Evolutionary conservation across 2,329 filamentous ascomycete species (phyloP), one percentile per base, ranked within the genome.

Genomic region (Alternaria sp.): DNA sequence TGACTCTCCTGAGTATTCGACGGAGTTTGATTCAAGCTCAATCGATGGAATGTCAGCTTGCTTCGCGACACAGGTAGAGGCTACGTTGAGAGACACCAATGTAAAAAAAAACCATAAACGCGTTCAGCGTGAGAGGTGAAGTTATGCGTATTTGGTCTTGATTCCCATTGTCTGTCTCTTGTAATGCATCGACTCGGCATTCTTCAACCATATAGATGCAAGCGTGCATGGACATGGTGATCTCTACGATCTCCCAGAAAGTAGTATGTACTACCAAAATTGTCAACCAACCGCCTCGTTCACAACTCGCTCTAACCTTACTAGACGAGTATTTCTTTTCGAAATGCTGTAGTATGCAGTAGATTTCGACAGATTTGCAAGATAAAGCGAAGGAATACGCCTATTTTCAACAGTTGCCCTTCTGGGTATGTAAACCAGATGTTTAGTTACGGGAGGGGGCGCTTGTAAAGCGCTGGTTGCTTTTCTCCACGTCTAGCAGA

Each of bases 331-430:
- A 12, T 22, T 53, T 18, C 55, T 55, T 59, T 32, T 49, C 34
- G 3, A 30, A 25, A 18, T 6, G 25, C 41, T 3, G 28, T 54
- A 45, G 41, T 22, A 16, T 54, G 41, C 40, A 38, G 27, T 54
- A 54, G 40, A 18, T 34, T 16, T 44, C 20, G 18, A 43, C 20
- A 9, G 41, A 56, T 28, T 32, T 51, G 58, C 54, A 48, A 53
- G 48, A 57, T 53, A 41, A 53, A 53, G 54, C 54, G 58, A 57
- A 57, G 54, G 58, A 60, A 52, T 48, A 32, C 54, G 58, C 58
- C 58, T 60, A 43, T 48, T 60, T 60, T 60, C 46, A 22, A 60
- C 32, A 48, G 40, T 43, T 60, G n/a, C 53, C 57, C 11, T 40
- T 38, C 53, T 56, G 32, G 40, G 53, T 38, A 38, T 20, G 16